Base-by-base conservation (phyloP, 192 early-diverging fungal species). In the Mortierella claussenii region DNA sequence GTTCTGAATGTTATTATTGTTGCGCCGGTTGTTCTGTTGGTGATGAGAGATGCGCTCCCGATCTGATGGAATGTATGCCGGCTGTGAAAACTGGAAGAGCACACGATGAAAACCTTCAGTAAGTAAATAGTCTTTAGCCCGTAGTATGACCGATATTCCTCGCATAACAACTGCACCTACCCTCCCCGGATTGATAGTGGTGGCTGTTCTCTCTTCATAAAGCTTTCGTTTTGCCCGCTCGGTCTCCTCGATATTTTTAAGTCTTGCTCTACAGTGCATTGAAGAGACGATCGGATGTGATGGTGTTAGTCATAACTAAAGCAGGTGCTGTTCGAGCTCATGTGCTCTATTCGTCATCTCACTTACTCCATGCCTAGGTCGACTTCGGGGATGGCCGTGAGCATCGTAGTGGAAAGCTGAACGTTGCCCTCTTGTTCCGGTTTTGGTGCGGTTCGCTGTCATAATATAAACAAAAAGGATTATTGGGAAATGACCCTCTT, bases 361-460 rank as follows among this genome's bases (percentile, higher is more conserved):
- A 62, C 87, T 23, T 86, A 90, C 86, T 87, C 89, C 40, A 91
- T 90, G 23, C 94, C 96, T 10, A 97, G 80, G 67, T 96, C 94
- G 10, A 95, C 91, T 69, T 96, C 94, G 9, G 95, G 96, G 60
- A 97, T 95, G 4, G 93, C 93, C 7, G 94, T 94, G 32, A 97
- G 68, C 94, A 97, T 95, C 12, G 89, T 86, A 18, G 94, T 86
- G 4, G 94, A 95, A 30, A 94, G 81, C 26, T 94, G 90, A 7
- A 95, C 94, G 58, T 91, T 95, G 13, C 94, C 96, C 64, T 97
- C 94, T 11, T 83, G 81, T 31, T 93, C 86, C 1, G 89, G 90
- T 55, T 89, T 89, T 42, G 80, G 65, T 26, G 83, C 83, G 30
- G 88, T 80, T 81, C 85, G 67, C 55, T 84, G 55, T 11, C n/a